Conservation (phyloP, 2,329 filamentous ascomycete genomes). For the Hypoxylon sp. region DNA sequence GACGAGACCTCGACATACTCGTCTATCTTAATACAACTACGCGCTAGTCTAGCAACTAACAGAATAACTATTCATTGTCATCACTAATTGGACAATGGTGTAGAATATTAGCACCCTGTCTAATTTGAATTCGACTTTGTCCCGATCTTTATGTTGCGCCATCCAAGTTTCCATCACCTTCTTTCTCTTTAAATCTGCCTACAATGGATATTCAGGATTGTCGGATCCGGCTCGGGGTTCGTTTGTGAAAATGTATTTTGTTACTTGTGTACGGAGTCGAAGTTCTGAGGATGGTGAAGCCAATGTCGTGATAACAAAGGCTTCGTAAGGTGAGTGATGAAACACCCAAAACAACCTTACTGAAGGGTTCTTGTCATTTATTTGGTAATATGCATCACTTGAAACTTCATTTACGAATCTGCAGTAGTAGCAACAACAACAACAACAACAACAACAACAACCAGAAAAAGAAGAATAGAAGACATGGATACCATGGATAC, state of each 20-base stretch:
- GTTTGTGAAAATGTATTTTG: conserved; percentile 24
- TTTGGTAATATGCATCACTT: neutral
- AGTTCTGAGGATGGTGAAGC: conserved; percentile 28
- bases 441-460: too few relatives aligned
- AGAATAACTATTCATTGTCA: neutral
- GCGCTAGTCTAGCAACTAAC: neutral
- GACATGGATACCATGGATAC: neutral
- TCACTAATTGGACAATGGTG: neutral
- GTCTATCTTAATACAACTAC: neutral
- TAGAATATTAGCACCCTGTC: neutral
- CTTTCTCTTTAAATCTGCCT: too few relatives aligned
- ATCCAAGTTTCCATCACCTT: neutral
- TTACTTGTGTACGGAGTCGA: neutral
- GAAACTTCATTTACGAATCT: neutral
- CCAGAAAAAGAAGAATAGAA: too few relatives aligned
- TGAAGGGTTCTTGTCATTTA: neutral
- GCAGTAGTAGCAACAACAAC: neutral
- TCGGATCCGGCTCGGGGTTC: conserved; percentile 20
- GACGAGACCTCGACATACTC: neutral
- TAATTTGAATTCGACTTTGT: neutral
- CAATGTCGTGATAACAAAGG: conserved; percentile 22
- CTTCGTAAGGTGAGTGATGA: neutral
- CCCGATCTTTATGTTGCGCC: neutral
- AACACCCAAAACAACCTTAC: neutral
- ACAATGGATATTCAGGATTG: conserved; percentile 1